Percentiles rank a stretch among this genome's conserved stretches.
These are phyloP conservation scores for Aegilops longissima DNA, from an alignment of 176 grass and related monocot species.

Conservation along the genomic window DNA sequence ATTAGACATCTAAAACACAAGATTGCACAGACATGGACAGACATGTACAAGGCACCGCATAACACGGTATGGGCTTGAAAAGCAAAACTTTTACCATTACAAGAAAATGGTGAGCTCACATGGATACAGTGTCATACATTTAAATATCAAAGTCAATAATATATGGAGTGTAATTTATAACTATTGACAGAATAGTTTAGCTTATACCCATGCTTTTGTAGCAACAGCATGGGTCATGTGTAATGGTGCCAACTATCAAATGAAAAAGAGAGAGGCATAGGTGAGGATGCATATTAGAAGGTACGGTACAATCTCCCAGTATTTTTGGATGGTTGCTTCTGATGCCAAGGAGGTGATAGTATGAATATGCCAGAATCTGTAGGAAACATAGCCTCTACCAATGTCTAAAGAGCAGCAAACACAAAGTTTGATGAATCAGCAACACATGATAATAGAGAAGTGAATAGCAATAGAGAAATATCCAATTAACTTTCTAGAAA, in stretches of 20 bases:
- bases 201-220: constrained; percentile 9
- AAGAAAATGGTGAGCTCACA: neutral
- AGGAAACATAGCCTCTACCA: neutral
- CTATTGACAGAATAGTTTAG: neutral
- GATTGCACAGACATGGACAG: neutral
- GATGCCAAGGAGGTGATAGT: neutral
- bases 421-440: neutral
- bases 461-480: neutral
- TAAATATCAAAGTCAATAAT: neutral
- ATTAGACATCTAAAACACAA: neutral
- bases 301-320: neutral
- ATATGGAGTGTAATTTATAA: neutral
- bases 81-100: neutral
- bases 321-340: neutral
- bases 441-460: neutral
- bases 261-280: neutral
- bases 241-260: neutral
- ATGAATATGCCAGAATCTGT: neutral
- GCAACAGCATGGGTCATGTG: neutral
- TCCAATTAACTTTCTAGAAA: neutral
- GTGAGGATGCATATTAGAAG: neutral
- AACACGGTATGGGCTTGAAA: neutral
- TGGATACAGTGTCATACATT: constrained; percentile 9
- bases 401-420: neutral
- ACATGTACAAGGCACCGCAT: neutral